These are phyloP conservation scores for Cryphonectria japonica DNA, from an alignment of 2,329 filamentous ascomycete genomes.

Conservation along the genomic window DNA sequence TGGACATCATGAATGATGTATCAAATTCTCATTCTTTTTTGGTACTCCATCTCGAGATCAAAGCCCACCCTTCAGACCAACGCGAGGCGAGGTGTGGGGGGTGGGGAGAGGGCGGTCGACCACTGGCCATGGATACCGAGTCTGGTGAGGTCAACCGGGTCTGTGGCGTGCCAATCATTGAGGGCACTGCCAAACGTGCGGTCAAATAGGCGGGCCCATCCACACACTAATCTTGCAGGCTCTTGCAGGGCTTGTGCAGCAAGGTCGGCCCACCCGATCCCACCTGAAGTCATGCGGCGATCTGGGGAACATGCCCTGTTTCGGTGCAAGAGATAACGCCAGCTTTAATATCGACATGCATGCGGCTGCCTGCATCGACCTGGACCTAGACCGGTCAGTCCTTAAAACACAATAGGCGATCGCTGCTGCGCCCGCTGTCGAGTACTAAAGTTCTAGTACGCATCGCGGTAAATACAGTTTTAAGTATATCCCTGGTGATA, in stretches of 20 bases:
- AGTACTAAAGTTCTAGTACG: not conserved
- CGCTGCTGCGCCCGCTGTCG: not conserved
- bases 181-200: conserved; percentile 16
- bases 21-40: not conserved
- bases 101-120: not conserved
- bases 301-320: conserved; percentile 24
- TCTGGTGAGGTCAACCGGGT: not conserved
- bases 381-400: conserved; percentile 4
- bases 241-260: conserved; percentile 21
- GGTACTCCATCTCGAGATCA: conserved; percentile 1
- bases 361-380: conserved; percentile 12
- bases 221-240: conserved; percentile 17
- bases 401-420: not conserved
- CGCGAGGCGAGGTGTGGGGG: not conserved
- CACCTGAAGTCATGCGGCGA: conserved; percentile 25
- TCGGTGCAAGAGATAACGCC: conserved; percentile 22
- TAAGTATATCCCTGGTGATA: not conserved
- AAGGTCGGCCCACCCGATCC: conserved; percentile 14
- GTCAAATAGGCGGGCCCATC: conserved; percentile 14
- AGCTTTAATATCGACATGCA: conserved; percentile 10
- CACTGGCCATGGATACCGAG: conserved; percentile 14
- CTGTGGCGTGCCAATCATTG: conserved; percentile 17
- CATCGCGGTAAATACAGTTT: not conserved
- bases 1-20: not conserved
- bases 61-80: not conserved